A percentile compares a stretch with the other conserved stretches of the same genome.
These are phyloP conservation scores for Leptographium flavum DNA, from an alignment of 2,329 filamentous ascomycete species.

Conservation along the genomic window DNA sequence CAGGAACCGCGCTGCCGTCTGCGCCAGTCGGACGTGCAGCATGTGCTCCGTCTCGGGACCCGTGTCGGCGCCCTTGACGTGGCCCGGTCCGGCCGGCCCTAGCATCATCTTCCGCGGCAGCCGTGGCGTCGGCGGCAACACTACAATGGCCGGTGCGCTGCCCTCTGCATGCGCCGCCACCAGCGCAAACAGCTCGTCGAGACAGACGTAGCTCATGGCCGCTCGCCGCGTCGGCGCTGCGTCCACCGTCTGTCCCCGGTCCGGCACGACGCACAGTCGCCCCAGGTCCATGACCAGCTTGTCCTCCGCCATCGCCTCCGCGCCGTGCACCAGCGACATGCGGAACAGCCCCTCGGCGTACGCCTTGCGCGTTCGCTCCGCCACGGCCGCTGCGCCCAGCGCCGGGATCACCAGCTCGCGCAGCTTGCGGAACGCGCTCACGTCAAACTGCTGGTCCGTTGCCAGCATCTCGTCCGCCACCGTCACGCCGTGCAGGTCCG, in stretches of 20 bases:
- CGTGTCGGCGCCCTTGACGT: neutral
- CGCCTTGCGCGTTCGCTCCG: slow-evolving; percentile 49
- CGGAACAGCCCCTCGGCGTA: slow-evolving; percentile 69
- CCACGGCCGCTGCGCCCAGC: slow-evolving; percentile 51
- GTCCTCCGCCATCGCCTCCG: slow-evolving; percentile 22
- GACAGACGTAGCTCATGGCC: slow-evolving; percentile 65
- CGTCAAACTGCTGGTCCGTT: slow-evolving; percentile 70
- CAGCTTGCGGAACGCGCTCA: slow-evolving; percentile 55
- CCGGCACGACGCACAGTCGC: slow-evolving; percentile 47
- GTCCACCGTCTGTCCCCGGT: slow-evolving; percentile 59
- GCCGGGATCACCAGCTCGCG: slow-evolving; percentile 58
- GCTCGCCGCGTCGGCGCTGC: slow-evolving; percentile 49
- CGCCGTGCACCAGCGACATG: slow-evolving; percentile 65
- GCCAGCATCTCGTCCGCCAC: slow-evolving; percentile 28
- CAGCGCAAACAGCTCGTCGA: slow-evolving; percentile 64
- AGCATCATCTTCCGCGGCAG: slow-evolving; percentile 14
- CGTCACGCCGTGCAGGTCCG: slow-evolving; percentile 37
- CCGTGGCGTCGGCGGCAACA: slow-evolving; percentile 30
- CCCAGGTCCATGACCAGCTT: slow-evolving; percentile 24
- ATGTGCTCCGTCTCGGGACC: slow-evolving; percentile 19
- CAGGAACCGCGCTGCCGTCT: slow-evolving; percentile 64
- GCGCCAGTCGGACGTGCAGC: slow-evolving; percentile 48
- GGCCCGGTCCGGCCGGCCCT: neutral
- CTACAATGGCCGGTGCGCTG: slow-evolving; percentile 20
- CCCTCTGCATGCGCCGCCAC: slow-evolving; percentile 30